Base-by-base conservation (phyloP, 306 rosid species). In the Rubus parviflorus region DNA sequence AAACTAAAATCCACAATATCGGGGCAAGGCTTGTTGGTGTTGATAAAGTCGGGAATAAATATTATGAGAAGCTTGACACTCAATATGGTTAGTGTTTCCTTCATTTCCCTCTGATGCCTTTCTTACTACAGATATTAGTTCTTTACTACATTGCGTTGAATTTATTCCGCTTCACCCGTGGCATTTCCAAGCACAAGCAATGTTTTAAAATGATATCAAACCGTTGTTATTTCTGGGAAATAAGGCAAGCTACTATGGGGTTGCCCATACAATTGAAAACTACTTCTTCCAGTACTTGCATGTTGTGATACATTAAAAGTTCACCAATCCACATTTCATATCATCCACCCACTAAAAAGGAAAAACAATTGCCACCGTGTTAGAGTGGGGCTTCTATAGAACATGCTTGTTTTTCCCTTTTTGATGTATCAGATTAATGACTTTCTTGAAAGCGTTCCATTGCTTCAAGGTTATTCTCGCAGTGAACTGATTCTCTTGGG, bases 1-100 rank as follows among this genome's bases (percentile, higher is more conserved):
- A 92, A 87, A 96, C 99, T 67, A 96, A 96, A 90, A 96, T 96
- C 89, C 99, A 96, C 80, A 92, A 89, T 77, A 91, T 96, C 49
- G 96, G 97, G 75, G 98, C 96, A 46, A 92, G 53, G 47, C 88
- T 95, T 66, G 97, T 95, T 75, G 98, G 99, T 79, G 91, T 92
- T 81, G 99, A 95, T 86, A 88, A 92, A 75, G 77, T 87, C 83
- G 99, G 99, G 51, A 95, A 92, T 82, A 92, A 92, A 86, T 95
- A 95, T 74, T 95, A 87, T 60, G 92, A 95, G 96, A 91, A 66
- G 43, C 89, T 88, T 30, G 86, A 85, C 77, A 62, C 48, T 51
- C 97, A 89, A 75, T 87, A 57, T 83, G 99, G 99, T 95, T 52
- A 80, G 96, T 85, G 30, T 63, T 30, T 77, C 69, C 20, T 57